Conservation (phyloP, 768 basidiomycete genomes). For the Lenzites betulinus region DNA sequence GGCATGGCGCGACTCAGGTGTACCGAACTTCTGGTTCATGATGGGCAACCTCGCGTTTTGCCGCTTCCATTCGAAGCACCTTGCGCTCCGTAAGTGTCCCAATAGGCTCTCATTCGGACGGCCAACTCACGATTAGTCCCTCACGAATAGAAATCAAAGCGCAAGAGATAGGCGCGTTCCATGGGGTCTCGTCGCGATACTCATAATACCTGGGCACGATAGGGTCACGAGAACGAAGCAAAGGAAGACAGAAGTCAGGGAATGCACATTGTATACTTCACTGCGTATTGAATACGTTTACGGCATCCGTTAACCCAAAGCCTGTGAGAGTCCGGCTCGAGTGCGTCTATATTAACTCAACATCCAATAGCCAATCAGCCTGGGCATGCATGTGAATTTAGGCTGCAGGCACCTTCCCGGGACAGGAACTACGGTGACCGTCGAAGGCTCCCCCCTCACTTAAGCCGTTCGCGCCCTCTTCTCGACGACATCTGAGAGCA, state of each 20-base stretch:
- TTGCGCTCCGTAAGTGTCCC: conserved; percentile 59
- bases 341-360: background rate
- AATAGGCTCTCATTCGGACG: background rate
- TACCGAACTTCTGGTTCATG: conserved; percentile 58
- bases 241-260: background rate
- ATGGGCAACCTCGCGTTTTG: conserved; percentile 63
- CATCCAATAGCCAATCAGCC: background rate
- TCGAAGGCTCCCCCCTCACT: too few species aligned
- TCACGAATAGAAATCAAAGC: conserved; percentile 63
- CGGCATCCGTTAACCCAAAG: background rate
- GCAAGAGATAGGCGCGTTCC: conserved; percentile 51
- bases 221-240: background rate
- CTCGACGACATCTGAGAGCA: background rate
- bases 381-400: background rate
- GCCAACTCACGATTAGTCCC: background rate
- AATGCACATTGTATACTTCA: background rate
- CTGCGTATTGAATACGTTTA: background rate
- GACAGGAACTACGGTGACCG: too few species aligned
- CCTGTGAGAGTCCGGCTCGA: background rate
- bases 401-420: too few species aligned
- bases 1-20: conserved; percentile 50
- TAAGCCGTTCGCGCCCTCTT: background rate
- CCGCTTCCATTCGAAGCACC: conserved; percentile 67
- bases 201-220: background rate
- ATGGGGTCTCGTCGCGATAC: conserved; percentile 1